Evolutionary conservation across 2,329 filamentous ascomycete species (phyloP).

Genomic region (Aureobasidium sp.): DNA sequence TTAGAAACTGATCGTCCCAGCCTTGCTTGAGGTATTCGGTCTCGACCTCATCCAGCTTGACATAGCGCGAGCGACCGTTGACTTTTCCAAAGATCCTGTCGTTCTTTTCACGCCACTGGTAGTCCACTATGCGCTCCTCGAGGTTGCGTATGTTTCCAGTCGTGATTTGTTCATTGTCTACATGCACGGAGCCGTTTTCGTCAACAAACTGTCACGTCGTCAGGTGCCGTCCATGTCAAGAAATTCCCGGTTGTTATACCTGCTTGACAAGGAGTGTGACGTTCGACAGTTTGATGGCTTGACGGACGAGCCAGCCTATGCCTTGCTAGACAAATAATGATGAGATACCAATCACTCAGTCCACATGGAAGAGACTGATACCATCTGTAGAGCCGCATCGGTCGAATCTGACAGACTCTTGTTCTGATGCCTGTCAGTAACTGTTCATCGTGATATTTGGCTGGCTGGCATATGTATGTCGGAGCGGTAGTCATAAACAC

Average conservation of each 20-base stretch:
- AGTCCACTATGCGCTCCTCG: slow-evolving; percentile 51
- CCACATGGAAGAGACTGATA: slow-evolving; percentile 19
- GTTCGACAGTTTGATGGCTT: slow-evolving; percentile 57
- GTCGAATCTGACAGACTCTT: slow-evolving; percentile 60
- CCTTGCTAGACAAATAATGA: slow-evolving; percentile 25
- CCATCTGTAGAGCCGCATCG: slow-evolving; percentile 59
- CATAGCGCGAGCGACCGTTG: slow-evolving; percentile 43
- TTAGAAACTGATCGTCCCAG: slow-evolving; percentile 48
- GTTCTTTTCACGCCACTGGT: slow-evolving; percentile 53
- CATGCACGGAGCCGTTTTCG: slow-evolving; percentile 40
- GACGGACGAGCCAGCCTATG: slow-evolving; percentile 30
- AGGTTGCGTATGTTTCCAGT: slow-evolving; percentile 62
- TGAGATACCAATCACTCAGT: neutral
- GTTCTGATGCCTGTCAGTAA: slow-evolving; percentile 47
- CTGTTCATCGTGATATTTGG: neutral
- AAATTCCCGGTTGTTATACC: neutral
- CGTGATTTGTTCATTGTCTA: slow-evolving; percentile 63
- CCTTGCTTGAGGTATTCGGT: slow-evolving; percentile 46
- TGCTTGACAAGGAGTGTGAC: slow-evolving; percentile 53
- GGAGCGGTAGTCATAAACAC: neutral
- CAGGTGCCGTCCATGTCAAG: neutral
- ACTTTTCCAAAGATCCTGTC: slow-evolving; percentile 76
- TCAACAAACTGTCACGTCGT: slow-evolving; percentile 31
- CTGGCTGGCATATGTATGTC: neutral
- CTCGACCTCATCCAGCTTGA: slow-evolving; percentile 30